Evolutionary conservation across 345 rosid genomes (phyloP), one percentile per base, ranked within the genome.

Genomic region (Noccaea caerulescens): DNA sequence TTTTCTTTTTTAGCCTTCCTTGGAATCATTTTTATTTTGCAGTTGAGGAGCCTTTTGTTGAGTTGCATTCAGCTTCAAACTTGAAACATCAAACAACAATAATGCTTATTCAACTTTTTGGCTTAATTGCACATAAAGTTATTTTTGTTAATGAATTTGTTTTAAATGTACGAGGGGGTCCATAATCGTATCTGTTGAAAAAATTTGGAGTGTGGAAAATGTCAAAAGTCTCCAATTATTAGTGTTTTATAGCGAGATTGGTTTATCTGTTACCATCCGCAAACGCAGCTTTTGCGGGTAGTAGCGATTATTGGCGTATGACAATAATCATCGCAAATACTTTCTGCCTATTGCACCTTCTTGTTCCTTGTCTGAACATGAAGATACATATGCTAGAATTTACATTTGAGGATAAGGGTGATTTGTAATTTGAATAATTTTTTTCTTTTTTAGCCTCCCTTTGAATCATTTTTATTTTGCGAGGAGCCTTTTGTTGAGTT

Each of bases 41-140:
- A 8, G 10, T 32, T 34, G 3, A 33, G 42, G 25, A 30, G 52
- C 32, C 14, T 46, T 63, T 14, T 14, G 53, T 62, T 44, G 27
- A 34, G 68, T 34, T 45, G 14, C 58, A 20, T 63, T 62, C 27
- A 44, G 13, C 43, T 63, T 14, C 43, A 32, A 46, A 45, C 67
- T 45, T 62, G 30, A 45, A 44, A 20, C 27, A 36, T 36, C 4
- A 53, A 1, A 12, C 1, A 6, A 30, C 6, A 57, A 25, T 25
- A 25, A 25, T 41, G 11, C 46, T 12, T 12, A 12, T 4, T 43
- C 45, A 56, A 10, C 30, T 5, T 4, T 23, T 10, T 13, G 9
- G 38, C 61, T 56, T 34, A 56, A 32, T 7, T 46, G 14, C 18
- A 11, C 7, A 4, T 2, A 4, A n/a, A 43, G 7, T 11, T 42